A percentile compares a stretch with the other conserved stretches of the same genome.
These are phyloP conservation scores for Omphalotus guepiniiformis DNA, from an alignment of 768 basidiomycete genomes.

Conservation along the genomic window DNA sequence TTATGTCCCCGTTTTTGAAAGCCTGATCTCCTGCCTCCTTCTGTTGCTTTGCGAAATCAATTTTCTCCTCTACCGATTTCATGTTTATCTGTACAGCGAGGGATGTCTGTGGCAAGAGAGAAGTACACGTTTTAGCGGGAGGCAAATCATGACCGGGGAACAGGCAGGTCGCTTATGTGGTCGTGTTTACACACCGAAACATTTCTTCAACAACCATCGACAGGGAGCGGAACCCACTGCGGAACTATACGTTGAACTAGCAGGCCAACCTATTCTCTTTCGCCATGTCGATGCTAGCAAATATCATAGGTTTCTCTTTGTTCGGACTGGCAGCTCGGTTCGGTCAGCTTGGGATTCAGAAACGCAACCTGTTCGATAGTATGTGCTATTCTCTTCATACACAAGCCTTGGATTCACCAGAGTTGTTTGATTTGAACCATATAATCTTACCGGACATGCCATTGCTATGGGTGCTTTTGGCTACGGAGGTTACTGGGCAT, in stretches of 20 bases:
- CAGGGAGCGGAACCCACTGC: too few species aligned
- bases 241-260: too few species aligned
- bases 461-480: conserved; percentile 69
- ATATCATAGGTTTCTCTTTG: conserved; percentile 71
- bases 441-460: conserved; percentile 74
- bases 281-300: conserved; percentile 61
- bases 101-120: too few species aligned
- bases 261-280: not conserved
- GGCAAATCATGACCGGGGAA: too few species aligned
- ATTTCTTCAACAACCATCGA: too few species aligned
- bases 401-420: not conserved
- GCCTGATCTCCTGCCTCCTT: conserved; percentile 65
- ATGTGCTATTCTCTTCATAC: conserved; percentile 28
- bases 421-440: not conserved
- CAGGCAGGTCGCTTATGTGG: too few species aligned
- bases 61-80: conserved; percentile 30
- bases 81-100: too few species aligned
- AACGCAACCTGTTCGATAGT: conserved; percentile 77
- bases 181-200: not conserved
- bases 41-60: conserved; percentile 59
- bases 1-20: conserved; percentile 61
- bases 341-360: conserved; percentile 85
- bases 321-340: conserved; percentile 82
- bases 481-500: conserved; percentile 70
- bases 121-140: too few species aligned